Conservation (phyloP, 495 filamentous ascomycete species). For the Neurospora tetraspora region DNA sequence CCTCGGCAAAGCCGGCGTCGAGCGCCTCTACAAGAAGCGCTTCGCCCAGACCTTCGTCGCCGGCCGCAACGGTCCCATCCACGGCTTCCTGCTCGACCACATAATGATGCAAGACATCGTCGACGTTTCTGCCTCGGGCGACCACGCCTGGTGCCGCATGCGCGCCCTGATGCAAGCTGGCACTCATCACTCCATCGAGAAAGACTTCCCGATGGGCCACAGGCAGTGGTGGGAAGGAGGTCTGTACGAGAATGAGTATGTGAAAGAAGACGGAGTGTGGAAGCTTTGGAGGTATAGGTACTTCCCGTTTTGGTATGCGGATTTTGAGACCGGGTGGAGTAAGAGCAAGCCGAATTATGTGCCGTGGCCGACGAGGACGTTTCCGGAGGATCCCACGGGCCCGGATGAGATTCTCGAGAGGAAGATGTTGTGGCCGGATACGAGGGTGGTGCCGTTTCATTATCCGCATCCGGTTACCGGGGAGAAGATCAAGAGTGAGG, state of each 20-base stretch:
- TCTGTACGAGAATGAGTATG: slow-evolving; percentile 50
- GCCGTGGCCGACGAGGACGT: slow-evolving; percentile 33
- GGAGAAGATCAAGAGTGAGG: slow-evolving; percentile 28
- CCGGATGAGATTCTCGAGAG: slow-evolving; percentile 45
- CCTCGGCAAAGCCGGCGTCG: slow-evolving; percentile 41
- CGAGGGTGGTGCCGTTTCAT: slow-evolving; percentile 45
- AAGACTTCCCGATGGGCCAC: slow-evolving; percentile 38
- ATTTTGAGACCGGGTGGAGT: slow-evolving; percentile 42
- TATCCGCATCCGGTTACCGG: slow-evolving; percentile 47
- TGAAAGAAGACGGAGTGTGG: slow-evolving; percentile 43
- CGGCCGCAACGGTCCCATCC: slow-evolving; percentile 45
- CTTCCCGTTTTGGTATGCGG: slow-evolving; percentile 48
- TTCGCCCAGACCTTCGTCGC: slow-evolving; percentile 39
- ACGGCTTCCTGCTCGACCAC: slow-evolving; percentile 46
- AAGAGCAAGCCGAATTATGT: slow-evolving; percentile 43
- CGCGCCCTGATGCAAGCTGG: slow-evolving; percentile 46
- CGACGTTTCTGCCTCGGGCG: slow-evolving; percentile 35
- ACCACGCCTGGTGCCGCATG: slow-evolving; percentile 43
- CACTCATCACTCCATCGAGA: slow-evolving; percentile 37
- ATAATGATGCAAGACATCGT: slow-evolving; percentile 48
- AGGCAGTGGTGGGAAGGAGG: slow-evolving; percentile 49
- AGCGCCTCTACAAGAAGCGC: slow-evolving; percentile 42
- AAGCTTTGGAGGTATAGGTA: slow-evolving; percentile 45
- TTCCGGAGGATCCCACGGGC: slow-evolving; percentile 38
- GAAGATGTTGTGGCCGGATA: slow-evolving; percentile 46